Base-by-base conservation (phyloP, 371 early-diverging fungal species). In the Conidiobolus incongruus region DNA sequence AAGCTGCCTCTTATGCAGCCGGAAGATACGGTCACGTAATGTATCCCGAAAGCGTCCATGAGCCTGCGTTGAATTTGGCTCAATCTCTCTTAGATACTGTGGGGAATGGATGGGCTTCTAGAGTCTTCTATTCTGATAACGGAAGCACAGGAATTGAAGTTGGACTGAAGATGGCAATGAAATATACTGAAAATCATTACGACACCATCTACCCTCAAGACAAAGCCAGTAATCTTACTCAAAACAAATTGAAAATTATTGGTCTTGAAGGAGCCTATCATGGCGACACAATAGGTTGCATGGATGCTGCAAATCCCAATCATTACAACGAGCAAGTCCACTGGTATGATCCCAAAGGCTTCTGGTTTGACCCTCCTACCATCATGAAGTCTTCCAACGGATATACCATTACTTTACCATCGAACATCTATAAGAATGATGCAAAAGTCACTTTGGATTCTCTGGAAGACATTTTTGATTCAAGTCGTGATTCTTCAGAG, bases 11-110 rank as follows among this genome's bases (percentile, higher is more conserved):
- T 0, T 52, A 70, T 47, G 80, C 81, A 1, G 66, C 80, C 0
- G 79, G 78, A 15, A 68, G 81, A 2, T 84, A 81, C 50, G 85
- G 85, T 22, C 85, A 84, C 48, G 74, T 84, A 44, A 76, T 84
- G 52, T 78, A 75, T 52, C 85, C 85, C 4, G 82, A 84, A 52
- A 63, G 66, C 13, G 59, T 74, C 1, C 71, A 81, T 43, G 80
- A 80, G 43, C 76, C 82, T 1, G 74, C 79, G 0, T 54, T 77
- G 8, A 38, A 58, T 6, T 52, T 85, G 19, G 66, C 79, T 5
- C 74, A 77, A 52, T 56, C 56, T 10, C 56, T 85, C 6, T 46
- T 78, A 7, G 45, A 52, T 4, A 59, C 63, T 1, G 73, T 68
- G 7, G 74, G 74, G 7, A 63, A 72, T 13, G 62, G 53, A 2